Evolutionary conservation across 805 yeast species (phyloP), one percentile per base, ranked within the genome.

Genomic region (Candida easanensis): DNA sequence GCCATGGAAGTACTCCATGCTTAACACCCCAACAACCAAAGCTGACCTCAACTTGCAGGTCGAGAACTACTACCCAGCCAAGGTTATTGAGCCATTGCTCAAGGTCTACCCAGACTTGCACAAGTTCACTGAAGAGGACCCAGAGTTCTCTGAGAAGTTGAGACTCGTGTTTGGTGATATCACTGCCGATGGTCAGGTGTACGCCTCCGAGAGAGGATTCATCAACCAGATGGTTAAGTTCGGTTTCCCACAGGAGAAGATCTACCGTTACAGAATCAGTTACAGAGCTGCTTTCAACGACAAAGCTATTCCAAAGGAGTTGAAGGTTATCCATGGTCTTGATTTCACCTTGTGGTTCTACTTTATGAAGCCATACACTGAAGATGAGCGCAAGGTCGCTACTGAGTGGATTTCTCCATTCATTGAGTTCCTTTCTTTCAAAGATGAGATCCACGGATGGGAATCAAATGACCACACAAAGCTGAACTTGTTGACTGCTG

Each of bases 131-230:
- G 38, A 45, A n/a, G 33, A 35, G 21, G 52, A 54, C 16, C 52
- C 51, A 27, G 41, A 50, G 41, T 47, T 51, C 46, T 22, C 42
- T 23, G 58, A 45, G 34, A 38, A 54, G 10, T 32, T 60, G 31
- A 50, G 57, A 32, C 41, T 49, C 14, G 45, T 57, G 4, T 69
- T 59, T 51, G 73, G 72, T 20, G 51, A 53, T 13, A 66, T 66
- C 23, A 56, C 63, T 19, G 62, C 67, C 10, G 71, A 66, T 49
- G 64, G 66, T 5, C 73, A 69, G 46, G 69, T 69, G 7, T 63
- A 68, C 46, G 62, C 63, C 9, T 64, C 71, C 3, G 51, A 58
- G n/a, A 57, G 73, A 41, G 69, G 69, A 2, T 63, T 63, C 38
- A 38, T 69, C n/a, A 52, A 63, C 38, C 55, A 61, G 36, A 33